Conservation (phyloP, 75 land plant species). For the Pinus taeda region DNA sequence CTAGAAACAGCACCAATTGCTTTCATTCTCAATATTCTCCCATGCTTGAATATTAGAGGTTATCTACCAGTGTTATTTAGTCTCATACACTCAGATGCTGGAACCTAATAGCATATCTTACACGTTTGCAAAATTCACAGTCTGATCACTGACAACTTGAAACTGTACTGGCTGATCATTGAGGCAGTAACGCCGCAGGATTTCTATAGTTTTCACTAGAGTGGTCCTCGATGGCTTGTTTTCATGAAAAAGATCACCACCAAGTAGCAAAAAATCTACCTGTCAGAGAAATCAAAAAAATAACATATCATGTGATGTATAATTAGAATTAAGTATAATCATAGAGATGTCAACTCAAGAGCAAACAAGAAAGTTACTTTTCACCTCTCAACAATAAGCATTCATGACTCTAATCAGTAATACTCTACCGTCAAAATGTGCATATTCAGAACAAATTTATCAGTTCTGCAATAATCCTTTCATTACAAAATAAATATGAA, state of each 20-base stretch:
- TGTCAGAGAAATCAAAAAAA: conserved; percentile 14
- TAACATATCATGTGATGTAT: background rate
- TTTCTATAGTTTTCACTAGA: conserved; percentile 86
- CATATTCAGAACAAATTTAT: too few relatives aligned
- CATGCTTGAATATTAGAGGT: background rate
- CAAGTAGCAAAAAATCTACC: conserved; percentile 95
- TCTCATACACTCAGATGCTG: background rate
- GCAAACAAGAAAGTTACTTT: too few relatives aligned
- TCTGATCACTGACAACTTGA: conserved; percentile 99
- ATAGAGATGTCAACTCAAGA: background rate
- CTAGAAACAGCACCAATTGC: background rate
- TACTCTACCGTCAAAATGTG: too few relatives aligned
- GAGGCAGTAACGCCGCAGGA: conserved; percentile 81
- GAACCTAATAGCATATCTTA: conserved; percentile 21
- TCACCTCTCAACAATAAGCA: too few relatives aligned
- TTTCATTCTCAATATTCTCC: background rate
- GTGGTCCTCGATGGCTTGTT: conserved; percentile 93
- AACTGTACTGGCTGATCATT: conserved; percentile 91
- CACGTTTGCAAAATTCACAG: conserved; percentile 85
- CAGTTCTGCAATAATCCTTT: too few relatives aligned
- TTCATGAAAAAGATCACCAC: conserved; percentile 98
- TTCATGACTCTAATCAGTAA: too few relatives aligned
- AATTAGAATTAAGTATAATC: background rate
- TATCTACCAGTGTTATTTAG: background rate
- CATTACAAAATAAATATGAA: too few relatives aligned